A percentile compares a stretch with the other conserved stretches of the same genome.
phyloP scores from a whole-genome alignment of 2,329 filamentous ascomycete species.

The Xylariaceae sp. region DNA sequence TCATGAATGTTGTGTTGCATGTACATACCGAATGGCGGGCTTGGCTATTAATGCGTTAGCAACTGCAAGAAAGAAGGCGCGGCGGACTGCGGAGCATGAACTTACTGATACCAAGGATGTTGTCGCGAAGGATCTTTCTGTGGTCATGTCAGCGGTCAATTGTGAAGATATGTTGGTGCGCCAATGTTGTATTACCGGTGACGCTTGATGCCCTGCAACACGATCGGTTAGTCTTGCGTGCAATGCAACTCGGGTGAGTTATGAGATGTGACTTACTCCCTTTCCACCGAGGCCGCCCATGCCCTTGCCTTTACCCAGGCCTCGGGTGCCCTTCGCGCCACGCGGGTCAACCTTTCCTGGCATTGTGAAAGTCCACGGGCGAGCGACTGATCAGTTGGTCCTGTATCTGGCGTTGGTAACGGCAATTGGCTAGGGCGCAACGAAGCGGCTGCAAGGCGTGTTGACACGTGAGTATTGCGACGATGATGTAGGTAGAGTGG shows the following conservation, averaged over 20 bases:
- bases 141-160: neutral
- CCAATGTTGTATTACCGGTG: slow-evolving; percentile 20
- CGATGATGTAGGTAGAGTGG: too few relatives aligned
- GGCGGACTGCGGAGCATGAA: slow-evolving; percentile 1
- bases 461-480: too few relatives aligned
- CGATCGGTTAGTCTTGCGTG: neutral
- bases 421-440: too few relatives aligned
- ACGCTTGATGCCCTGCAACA: slow-evolving; percentile 21
- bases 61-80: neutral
- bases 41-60: slow-evolving; percentile 41
- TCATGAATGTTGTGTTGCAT: neutral
- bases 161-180: neutral
- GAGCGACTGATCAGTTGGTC: too few relatives aligned
- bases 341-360: slow-evolving; percentile 12
- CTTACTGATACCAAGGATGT: slow-evolving; percentile 31
- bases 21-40: slow-evolving; percentile 47
- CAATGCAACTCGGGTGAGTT: neutral
- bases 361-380: slow-evolving; percentile 4
- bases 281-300: slow-evolving; percentile 21
- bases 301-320: slow-evolving; percentile 10
- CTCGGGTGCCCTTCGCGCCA: slow-evolving; percentile 20
- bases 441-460: too few relatives aligned
- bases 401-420: too few relatives aligned
- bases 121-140: slow-evolving; percentile 32
- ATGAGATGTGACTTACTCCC: slow-evolving; percentile 18